A percentile compares a stretch with the other conserved stretches of the same genome.
phyloP scores from a whole-genome alignment of 139 green algal genomes.

The Edaphochlamys debaryana region DNA sequence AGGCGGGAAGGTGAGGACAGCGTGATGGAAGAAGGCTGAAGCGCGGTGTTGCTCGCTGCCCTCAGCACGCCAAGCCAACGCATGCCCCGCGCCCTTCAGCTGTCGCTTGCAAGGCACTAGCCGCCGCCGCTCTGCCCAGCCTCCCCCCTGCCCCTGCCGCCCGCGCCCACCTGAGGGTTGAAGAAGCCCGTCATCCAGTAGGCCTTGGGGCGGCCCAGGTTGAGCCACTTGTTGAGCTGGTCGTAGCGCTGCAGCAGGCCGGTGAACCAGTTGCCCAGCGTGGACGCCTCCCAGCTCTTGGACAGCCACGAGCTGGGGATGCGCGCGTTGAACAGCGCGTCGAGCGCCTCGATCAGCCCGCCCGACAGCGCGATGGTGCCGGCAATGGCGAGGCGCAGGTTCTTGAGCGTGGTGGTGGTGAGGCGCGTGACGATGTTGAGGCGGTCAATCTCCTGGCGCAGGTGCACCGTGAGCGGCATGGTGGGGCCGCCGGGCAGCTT shows the following conservation, averaged over 20 bases:
- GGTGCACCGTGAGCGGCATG: conserved; percentile 89
- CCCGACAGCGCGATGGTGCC: conserved; percentile 89
- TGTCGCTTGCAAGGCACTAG: too few relatives aligned
- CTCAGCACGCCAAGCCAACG: too few relatives aligned
- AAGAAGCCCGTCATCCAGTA: conserved; percentile 97
- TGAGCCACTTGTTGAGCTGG: conserved; percentile 94
- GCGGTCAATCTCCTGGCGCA: conserved; percentile 94
- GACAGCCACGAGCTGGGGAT: conserved; percentile 86
- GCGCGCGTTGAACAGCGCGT: conserved; percentile 88
- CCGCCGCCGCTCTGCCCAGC: too few relatives aligned
- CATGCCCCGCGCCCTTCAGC: too few relatives aligned
- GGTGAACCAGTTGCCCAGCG: conserved; percentile 90
- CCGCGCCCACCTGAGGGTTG: conserved; percentile 87
- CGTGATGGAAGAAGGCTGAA: too few relatives aligned
- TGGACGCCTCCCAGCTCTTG: conserved; percentile 83
- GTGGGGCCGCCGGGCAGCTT: conserved; percentile 84
- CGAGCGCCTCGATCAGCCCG: conserved; percentile 81
- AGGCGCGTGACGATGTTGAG: conserved; percentile 80
- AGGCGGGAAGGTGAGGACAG: neutral
- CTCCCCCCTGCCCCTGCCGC: too few relatives aligned
- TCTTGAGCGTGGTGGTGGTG: conserved; percentile 60
- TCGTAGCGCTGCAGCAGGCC: conserved; percentile 90
- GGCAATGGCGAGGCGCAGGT: conserved; percentile 90
- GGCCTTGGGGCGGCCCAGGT: conserved; percentile 83
- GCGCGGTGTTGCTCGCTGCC: too few relatives aligned